A percentile compares a stretch with the other conserved stretches of the same genome.
These are phyloP conservation scores for Boletus sp. DNA, from an alignment of 768 basidiomycete genomes.

Conservation along the genomic window DNA sequence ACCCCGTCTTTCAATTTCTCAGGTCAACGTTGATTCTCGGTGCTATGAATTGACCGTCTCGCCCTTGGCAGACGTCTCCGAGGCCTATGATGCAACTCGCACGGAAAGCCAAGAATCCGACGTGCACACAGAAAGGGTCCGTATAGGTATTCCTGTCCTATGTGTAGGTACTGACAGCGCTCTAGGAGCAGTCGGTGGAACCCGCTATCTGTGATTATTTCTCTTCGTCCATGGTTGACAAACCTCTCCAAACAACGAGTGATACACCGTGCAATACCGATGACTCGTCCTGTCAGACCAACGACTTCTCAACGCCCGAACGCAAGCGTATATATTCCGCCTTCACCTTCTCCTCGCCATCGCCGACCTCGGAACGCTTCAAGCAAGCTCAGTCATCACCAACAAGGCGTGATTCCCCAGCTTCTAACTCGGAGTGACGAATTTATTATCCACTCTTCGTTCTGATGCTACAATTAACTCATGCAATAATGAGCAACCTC, in stretches of 20 bases:
- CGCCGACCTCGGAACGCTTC: slow-evolving; percentile 56
- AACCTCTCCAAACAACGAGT: slow-evolving; percentile 31
- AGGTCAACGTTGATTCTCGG: slow-evolving; percentile 63
- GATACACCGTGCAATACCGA: slow-evolving; percentile 31
- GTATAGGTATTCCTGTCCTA: slow-evolving; percentile 17
- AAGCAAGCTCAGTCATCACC: slow-evolving; percentile 40
- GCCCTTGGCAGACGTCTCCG: slow-evolving; percentile 73
- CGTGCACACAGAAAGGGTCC: slow-evolving; percentile 48
- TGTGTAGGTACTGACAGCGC: not conserved
- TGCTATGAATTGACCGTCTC: slow-evolving; percentile 80
- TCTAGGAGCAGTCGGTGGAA: slow-evolving; percentile 53
- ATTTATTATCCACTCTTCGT: not conserved
- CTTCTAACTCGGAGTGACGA: slow-evolving; percentile 22
- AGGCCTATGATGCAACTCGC: slow-evolving; percentile 56
- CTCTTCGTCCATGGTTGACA: slow-evolving; percentile 18
- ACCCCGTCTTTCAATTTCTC: slow-evolving; percentile 35
- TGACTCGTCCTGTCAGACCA: slow-evolving; percentile 66
- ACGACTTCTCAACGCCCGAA: slow-evolving; percentile 71
- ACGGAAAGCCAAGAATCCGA: slow-evolving; percentile 40
- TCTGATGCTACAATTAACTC: not conserved
- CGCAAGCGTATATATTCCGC: slow-evolving; percentile 69
- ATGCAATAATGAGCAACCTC: slow-evolving; percentile 9
- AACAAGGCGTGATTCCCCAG: slow-evolving; percentile 23
- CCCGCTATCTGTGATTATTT: slow-evolving; percentile 60
- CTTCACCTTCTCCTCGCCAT: slow-evolving; percentile 79